Conservation (phyloP, 768 basidiomycete species). For the Pisolithus sp. region DNA sequence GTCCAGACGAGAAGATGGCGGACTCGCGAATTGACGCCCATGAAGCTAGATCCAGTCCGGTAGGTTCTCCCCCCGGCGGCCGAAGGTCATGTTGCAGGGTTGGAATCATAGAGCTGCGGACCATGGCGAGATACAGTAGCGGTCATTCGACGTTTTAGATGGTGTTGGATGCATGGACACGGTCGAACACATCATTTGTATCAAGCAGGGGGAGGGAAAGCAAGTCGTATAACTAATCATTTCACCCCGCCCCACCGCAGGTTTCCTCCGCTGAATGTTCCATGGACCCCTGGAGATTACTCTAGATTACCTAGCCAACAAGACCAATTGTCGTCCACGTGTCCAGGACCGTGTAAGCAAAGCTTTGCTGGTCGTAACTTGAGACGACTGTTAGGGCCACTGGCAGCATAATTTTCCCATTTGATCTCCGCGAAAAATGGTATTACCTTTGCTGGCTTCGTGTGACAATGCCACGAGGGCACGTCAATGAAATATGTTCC, state of each 20-base stretch:
- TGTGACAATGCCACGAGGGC: slow-evolving; percentile 10
- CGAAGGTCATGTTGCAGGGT: not conserved
- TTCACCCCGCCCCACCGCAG: not conserved
- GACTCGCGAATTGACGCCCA: not conserved
- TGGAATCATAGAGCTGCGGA: not conserved
- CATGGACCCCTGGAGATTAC: slow-evolving; percentile 21
- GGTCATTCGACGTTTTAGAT: too few species aligned
- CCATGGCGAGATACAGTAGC: not conserved
- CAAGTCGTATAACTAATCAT: not conserved
- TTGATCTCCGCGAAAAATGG: slow-evolving; percentile 27
- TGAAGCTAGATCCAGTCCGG: not conserved
- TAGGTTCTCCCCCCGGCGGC: not conserved
- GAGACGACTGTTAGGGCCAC: not conserved
- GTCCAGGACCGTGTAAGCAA: not conserved
- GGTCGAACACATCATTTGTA: too few species aligned
- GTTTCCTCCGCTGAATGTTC: not conserved
- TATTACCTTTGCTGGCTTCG: slow-evolving; percentile 2
- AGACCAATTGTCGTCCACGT: not conserved
- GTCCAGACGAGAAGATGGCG: not conserved
- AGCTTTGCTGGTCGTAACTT: not conserved
- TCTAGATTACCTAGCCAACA: not conserved
- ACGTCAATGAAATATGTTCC: slow-evolving; percentile 18
- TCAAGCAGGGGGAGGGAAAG: not conserved
- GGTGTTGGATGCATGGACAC: too few species aligned
- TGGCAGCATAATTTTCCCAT: slow-evolving; percentile 3